Percentiles rank a stretch among this genome's conserved stretches.
These are phyloP conservation scores for Plasmodium knowlesi DNA, from an alignment of 169 alveolate species.

Conservation along the genomic window DNA sequence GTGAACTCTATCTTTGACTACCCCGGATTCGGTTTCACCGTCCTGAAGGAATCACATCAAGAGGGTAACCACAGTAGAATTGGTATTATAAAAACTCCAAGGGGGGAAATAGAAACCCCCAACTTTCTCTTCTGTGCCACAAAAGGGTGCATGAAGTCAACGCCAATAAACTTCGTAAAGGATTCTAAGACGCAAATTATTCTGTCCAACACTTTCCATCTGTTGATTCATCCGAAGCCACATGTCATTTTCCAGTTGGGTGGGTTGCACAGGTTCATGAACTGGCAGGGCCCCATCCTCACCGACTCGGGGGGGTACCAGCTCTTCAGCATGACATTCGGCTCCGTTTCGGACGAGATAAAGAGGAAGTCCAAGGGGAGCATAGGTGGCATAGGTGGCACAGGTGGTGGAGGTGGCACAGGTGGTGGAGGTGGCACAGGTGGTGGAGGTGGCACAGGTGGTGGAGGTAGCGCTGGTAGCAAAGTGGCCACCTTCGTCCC, in stretches of 20 bases:
- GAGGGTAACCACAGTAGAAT: slow-evolving; percentile 88
- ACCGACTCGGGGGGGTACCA: slow-evolving; percentile 99
- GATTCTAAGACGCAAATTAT: slow-evolving; percentile 74
- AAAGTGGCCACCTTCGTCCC: background rate
- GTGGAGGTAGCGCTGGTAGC: background rate
- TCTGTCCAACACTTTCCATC: slow-evolving; percentile 97
- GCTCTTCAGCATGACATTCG: slow-evolving; percentile 90
- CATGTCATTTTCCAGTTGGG: slow-evolving; percentile 91
- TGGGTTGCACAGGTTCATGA: slow-evolving; percentile 96
- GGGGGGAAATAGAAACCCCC: slow-evolving; percentile 95
- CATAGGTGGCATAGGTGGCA: background rate
- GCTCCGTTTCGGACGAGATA: slow-evolving; percentile 63
- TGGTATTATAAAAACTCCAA: slow-evolving; percentile 94
- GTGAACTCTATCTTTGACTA: background rate
- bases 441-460: background rate
- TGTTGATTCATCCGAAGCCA: slow-evolving; percentile 96
- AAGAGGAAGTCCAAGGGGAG: slow-evolving; percentile 16
- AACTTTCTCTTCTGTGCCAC: slow-evolving; percentile 99
- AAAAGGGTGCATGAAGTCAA: slow-evolving; percentile 92
- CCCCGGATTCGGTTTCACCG: slow-evolving; percentile 30
- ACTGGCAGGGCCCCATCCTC: slow-evolving; percentile 94
- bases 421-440: background rate
- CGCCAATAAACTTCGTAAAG: slow-evolving; percentile 81
- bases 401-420: background rate
- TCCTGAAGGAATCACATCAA: slow-evolving; percentile 20